phyloP scores from a whole-genome alignment of 345 rosid genomes.

The Camelina sativa region DNA sequence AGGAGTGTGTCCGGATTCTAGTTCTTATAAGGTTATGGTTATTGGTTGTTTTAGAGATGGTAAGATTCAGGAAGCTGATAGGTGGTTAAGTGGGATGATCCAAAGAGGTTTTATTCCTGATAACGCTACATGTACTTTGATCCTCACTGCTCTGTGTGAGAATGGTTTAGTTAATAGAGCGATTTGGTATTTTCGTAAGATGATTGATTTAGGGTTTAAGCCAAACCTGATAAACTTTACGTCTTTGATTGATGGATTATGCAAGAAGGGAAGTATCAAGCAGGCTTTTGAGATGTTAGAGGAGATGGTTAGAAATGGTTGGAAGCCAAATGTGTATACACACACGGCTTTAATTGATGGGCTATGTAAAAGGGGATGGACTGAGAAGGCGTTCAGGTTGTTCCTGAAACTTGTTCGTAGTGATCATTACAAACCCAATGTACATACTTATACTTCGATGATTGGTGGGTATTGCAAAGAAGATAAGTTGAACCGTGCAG shows the following conservation, averaged over 20 bases:
- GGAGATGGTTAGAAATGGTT: slow-evolving; percentile 79
- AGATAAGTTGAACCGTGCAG: slow-evolving; percentile 78
- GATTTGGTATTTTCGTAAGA: slow-evolving; percentile 69
- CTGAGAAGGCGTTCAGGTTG: slow-evolving; percentile 87
- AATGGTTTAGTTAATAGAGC: slow-evolving; percentile 67
- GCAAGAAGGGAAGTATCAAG: slow-evolving; percentile 83
- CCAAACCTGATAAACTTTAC: slow-evolving; percentile 86
- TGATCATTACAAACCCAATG: slow-evolving; percentile 78
- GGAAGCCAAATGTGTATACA: slow-evolving; percentile 86
- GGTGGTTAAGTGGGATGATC: slow-evolving; percentile 72
- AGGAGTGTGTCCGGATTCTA: slow-evolving; percentile 64
- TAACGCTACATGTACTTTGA: slow-evolving; percentile 72
- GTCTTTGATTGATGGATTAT: slow-evolving; percentile 73
- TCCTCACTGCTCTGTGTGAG: slow-evolving; percentile 57
- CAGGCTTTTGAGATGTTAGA: slow-evolving; percentile 87
- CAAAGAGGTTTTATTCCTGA: slow-evolving; percentile 67
- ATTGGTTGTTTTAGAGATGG: slow-evolving; percentile 63
- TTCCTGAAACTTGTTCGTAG: slow-evolving; percentile 86
- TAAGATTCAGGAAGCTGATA: slow-evolving; percentile 64
- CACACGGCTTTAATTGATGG: slow-evolving; percentile 83
- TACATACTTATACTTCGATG: slow-evolving; percentile 81
- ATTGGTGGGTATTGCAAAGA: slow-evolving; percentile 82
- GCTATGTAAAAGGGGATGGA: slow-evolving; percentile 91
- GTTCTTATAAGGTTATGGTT: slow-evolving; percentile 67
- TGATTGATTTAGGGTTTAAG: slow-evolving; percentile 61